Evolutionary conservation across 1,139 yeast species (phyloP).

Genomic region (Magnusiomyces sp.): DNA sequence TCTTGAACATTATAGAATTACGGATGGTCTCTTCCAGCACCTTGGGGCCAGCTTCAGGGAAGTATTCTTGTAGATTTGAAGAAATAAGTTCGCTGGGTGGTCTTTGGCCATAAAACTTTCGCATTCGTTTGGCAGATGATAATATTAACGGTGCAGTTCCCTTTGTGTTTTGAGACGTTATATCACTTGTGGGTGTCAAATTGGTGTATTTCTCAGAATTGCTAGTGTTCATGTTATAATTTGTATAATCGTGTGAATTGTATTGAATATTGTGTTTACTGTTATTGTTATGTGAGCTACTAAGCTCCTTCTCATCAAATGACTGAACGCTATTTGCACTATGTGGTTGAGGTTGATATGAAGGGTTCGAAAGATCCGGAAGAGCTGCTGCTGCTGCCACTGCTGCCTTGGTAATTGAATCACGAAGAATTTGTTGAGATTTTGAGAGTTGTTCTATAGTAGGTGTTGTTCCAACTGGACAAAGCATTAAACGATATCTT

Average conservation of each 20-base stretch:
- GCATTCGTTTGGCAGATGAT: conserved; percentile 22
- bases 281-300: not conserved
- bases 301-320: not conserved
- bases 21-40: conserved; percentile 74
- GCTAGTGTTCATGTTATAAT: conserved; percentile 12
- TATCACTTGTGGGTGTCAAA: not conserved
- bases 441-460: conserved; percentile 58
- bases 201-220: not conserved
- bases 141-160: conserved; percentile 1
- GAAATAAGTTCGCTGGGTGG: conserved; percentile 93
- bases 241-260: conserved; percentile 11
- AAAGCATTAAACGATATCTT: conserved; percentile 63
- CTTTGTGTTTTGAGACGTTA: not conserved
- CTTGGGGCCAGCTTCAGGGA: conserved; percentile 72
- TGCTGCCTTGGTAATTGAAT: conserved; percentile 2
- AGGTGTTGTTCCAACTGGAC: conserved; percentile 57
- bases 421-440: conserved; percentile 38
- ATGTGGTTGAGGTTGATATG: not conserved
- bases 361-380: not conserved
- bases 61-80: conserved; percentile 80
- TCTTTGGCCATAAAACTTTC: conserved; percentile 66
- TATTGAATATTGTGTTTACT: not conserved
- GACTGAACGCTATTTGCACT: conserved; percentile 5
- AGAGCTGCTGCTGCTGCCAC: conserved; percentile 4
- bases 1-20: conserved; percentile 68